Evolutionary conservation across 192 early-diverging fungal species (phyloP), one percentile per base, ranked within the genome.

Genomic region (Gaertneriomyces sp.): DNA sequence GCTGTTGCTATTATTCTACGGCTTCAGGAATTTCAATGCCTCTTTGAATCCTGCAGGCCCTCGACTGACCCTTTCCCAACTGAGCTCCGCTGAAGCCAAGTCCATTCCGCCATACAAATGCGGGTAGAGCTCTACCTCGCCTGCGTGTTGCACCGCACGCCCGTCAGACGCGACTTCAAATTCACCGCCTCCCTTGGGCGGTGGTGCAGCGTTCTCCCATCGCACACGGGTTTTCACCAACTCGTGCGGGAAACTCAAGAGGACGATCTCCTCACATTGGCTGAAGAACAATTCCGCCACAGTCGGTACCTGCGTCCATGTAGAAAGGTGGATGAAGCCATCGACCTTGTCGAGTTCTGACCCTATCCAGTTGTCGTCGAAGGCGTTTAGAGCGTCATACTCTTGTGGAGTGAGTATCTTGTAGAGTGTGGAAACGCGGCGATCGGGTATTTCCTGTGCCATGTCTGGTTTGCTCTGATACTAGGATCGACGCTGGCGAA

Each of bases 31-130:
- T 33, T 33, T 33, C 49, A 51, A 17, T 51, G 6, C n/a, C 49
- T 51, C 49, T 51, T 51, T 51, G 20, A 51, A 51, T 20, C 49
- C 49, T n/a, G 3, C 20, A 17, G n/a, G n/a, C 6, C n/a, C 20
- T 20, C 49, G n/a, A 51, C 20, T 51, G n/a, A 51, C 49, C n/a
- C n/a, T 51, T 51, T 51, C 49, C 49, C 49, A 51, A 17, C 20
- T 20, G 49, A 51, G 49, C 5, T 6, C 20, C 20, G n/a, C 49
- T 51, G 49, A n/a, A 51, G n/a, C 20, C 49, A 51, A 20, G 20
- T 51, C 49, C 49, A 51, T 17, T 3, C 20, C 49, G 49, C 49
- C 49, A 20, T 51, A 51, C n/a, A 51, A 6, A 51, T 51, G 49
- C 5, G 49, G 49, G 20, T 17, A 51, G n/a, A 51, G 20, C 20